These are phyloP conservation scores for Paxillus rubicundulus DNA, from an alignment of 768 basidiomycete genomes.

Conservation along the genomic window DNA sequence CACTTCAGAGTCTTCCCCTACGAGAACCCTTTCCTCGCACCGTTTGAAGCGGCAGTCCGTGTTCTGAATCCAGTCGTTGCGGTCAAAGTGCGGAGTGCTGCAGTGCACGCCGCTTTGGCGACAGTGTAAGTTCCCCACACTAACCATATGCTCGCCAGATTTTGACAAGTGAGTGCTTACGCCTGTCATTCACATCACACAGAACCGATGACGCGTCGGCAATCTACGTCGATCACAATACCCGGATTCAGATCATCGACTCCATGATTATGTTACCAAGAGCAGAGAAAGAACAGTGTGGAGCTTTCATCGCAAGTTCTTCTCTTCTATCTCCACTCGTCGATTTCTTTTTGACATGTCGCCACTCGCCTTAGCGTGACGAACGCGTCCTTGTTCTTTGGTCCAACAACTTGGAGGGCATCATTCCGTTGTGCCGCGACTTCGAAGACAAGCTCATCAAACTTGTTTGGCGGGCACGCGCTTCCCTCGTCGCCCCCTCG, in stretches of 20 bases:
- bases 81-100: slow-evolving; percentile 76
- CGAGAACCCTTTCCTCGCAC: slow-evolving; percentile 74
- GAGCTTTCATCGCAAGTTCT: slow-evolving; percentile 71
- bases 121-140: slow-evolving; percentile 51
- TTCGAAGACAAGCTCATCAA: slow-evolving; percentile 79
- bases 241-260: slow-evolving; percentile 84
- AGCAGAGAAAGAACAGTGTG: slow-evolving; percentile 90
- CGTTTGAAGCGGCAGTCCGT: slow-evolving; percentile 79
- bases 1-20: slow-evolving; percentile 83
- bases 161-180: slow-evolving; percentile 3
- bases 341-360: neutral
- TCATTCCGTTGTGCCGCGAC: slow-evolving; percentile 70
- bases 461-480: slow-evolving; percentile 67
- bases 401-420: slow-evolving; percentile 78
- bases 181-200: neutral
- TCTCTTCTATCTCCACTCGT: slow-evolving; percentile 8
- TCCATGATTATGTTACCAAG: slow-evolving; percentile 62
- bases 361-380: slow-evolving; percentile 53
- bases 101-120: slow-evolving; percentile 73
- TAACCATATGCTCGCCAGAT: neutral
- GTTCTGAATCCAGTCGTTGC: slow-evolving; percentile 80
- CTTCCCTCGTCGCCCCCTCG: slow-evolving; percentile 32
- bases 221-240: slow-evolving; percentile 74
- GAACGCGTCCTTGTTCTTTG: slow-evolving; percentile 82
- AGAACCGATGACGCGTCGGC: slow-evolving; percentile 59